Conservation (phyloP, 805 yeast genomes). For the Barnettozyma vustinii region DNA sequence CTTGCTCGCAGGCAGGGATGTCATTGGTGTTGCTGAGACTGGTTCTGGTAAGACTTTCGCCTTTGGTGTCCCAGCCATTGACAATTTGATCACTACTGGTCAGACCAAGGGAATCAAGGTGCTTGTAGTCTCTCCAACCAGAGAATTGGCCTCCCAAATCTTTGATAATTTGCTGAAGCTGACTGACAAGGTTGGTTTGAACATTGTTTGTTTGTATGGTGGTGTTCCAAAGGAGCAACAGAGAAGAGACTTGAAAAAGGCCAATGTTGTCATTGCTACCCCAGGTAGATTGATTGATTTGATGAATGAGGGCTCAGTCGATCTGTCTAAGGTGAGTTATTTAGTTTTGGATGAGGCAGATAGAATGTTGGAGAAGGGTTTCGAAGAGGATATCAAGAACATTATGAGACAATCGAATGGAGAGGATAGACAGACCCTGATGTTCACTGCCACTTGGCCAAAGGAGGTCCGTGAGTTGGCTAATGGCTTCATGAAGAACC, state of each 20-base stretch:
- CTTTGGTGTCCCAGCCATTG: constrained; percentile 94
- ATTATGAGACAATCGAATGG: constrained; percentile 61
- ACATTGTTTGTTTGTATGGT: constrained; percentile 87
- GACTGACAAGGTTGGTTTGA: constrained; percentile 54
- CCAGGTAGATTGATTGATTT: constrained; percentile 97
- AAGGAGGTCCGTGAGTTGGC: constrained; percentile 94
- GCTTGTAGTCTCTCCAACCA: constrained; percentile 88
- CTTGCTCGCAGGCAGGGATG: constrained; percentile 71
- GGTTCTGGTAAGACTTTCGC: constrained; percentile 98
- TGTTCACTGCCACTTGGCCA: constrained; percentile 99
- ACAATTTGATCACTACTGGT: constrained; percentile 43
- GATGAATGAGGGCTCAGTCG: constrained; percentile 79
- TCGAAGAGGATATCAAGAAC: constrained; percentile 89
- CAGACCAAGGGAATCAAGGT: constrained; percentile 55
- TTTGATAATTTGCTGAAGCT: constrained; percentile 71
- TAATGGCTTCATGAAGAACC: constrained; percentile 68
- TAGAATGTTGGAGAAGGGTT: constrained; percentile 97
- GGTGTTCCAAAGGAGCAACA: constrained; percentile 97
- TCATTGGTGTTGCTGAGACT: constrained; percentile 96
- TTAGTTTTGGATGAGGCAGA: constrained; percentile 96
- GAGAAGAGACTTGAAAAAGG: constrained; percentile 55
- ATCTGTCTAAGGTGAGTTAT: constrained; percentile 62
- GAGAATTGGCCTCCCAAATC: constrained; percentile 94
- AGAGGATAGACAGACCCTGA: constrained; percentile 73
- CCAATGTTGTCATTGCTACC: constrained; percentile 88